Percentiles rank a stretch among this genome's conserved stretches.
These are phyloP conservation scores for Quercus phellos DNA, from an alignment of 331 rosid species.

Conservation along the genomic window DNA sequence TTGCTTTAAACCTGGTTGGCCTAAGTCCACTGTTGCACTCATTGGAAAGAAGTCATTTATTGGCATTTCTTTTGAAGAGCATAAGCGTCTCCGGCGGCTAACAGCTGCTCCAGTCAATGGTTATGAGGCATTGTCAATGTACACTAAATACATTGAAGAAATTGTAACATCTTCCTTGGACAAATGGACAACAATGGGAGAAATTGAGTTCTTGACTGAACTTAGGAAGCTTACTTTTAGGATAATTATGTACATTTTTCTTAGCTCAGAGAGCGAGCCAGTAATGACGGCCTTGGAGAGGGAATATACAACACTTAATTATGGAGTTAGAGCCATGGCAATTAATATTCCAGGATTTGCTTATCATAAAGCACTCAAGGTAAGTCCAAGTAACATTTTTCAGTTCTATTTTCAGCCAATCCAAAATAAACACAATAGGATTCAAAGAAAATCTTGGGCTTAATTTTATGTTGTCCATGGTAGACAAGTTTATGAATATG, in stretches of 20 bases:
- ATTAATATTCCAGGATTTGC: slow-evolving; percentile 89
- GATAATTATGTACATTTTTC: slow-evolving; percentile 78
- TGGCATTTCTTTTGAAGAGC: slow-evolving; percentile 59
- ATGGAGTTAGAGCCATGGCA: slow-evolving; percentile 82
- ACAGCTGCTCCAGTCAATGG: slow-evolving; percentile 86
- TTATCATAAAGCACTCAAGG: slow-evolving; percentile 74
- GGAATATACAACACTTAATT: slow-evolving; percentile 65
- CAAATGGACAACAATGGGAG: slow-evolving; percentile 63
- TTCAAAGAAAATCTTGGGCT: too few species aligned
- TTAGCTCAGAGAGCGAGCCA: slow-evolving; percentile 66
- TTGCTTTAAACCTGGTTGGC: slow-evolving; percentile 72
- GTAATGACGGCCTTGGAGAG: slow-evolving; percentile 67
- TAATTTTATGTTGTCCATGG: too few species aligned
- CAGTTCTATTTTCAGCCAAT: not conserved
- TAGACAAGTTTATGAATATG: too few species aligned
- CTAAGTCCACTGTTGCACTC: slow-evolving; percentile 60
- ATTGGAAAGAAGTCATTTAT: slow-evolving; percentile 76
- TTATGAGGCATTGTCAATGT: slow-evolving; percentile 53
- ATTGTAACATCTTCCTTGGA: slow-evolving; percentile 48
- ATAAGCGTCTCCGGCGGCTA: slow-evolving; percentile 68
- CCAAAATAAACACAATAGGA: not conserved
- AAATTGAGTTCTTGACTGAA: slow-evolving; percentile 65
- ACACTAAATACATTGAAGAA: slow-evolving; percentile 60
- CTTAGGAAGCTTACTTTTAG: slow-evolving; percentile 66
- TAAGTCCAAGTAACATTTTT: not conserved